Percentiles rank a stretch among this genome's conserved stretches.
phyloP scores from a whole-genome alignment of 2,329 filamentous ascomycete genomes.

The Fusarium cicatricum region DNA sequence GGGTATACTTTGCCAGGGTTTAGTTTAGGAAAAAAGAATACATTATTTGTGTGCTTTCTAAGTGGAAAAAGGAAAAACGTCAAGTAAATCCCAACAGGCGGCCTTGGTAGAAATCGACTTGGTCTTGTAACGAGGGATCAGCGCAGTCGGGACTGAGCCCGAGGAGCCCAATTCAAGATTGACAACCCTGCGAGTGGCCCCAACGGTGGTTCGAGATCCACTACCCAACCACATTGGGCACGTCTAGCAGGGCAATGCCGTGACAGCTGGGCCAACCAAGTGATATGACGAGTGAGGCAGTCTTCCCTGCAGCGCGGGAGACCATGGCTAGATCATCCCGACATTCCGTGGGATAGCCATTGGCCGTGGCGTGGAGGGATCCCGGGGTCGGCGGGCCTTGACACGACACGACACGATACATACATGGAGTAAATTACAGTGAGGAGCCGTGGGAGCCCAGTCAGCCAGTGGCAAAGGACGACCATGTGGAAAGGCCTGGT shows the following conservation, averaged over 20 bases:
- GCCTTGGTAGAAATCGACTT: conserved; percentile 24
- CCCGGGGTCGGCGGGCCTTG: conserved; percentile 7
- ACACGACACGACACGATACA: background rate
- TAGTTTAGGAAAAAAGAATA: conserved; percentile 7
- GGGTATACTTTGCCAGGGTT: conserved; percentile 19
- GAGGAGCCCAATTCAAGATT: conserved; percentile 38
- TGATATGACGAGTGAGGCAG: conserved; percentile 26
- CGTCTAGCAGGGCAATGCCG: background rate
- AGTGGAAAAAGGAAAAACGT: conserved; percentile 12
- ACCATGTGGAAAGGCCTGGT: conserved; percentile 35
- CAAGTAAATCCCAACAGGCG: conserved; percentile 9
- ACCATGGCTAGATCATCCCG: no score
- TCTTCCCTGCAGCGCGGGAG: conserved; percentile 23
- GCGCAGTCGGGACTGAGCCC: conserved; percentile 27
- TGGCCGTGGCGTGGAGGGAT: conserved; percentile 7
- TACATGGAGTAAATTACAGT: conserved; percentile 1
- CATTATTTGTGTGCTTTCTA: conserved; percentile 11
- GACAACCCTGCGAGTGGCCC: conserved; percentile 32
- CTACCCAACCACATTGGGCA: conserved; percentile 38
- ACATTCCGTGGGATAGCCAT: conserved; percentile 19
- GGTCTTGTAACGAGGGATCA: conserved; percentile 19
- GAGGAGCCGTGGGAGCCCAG: background rate
- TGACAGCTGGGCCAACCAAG: conserved; percentile 31
- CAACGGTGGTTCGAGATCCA: conserved; percentile 39
- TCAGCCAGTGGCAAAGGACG: conserved; percentile 31